Evolutionary conservation across 2,329 filamentous ascomycete genomes (phyloP).

Genomic region (Akanthomyces uredinophilus): DNA sequence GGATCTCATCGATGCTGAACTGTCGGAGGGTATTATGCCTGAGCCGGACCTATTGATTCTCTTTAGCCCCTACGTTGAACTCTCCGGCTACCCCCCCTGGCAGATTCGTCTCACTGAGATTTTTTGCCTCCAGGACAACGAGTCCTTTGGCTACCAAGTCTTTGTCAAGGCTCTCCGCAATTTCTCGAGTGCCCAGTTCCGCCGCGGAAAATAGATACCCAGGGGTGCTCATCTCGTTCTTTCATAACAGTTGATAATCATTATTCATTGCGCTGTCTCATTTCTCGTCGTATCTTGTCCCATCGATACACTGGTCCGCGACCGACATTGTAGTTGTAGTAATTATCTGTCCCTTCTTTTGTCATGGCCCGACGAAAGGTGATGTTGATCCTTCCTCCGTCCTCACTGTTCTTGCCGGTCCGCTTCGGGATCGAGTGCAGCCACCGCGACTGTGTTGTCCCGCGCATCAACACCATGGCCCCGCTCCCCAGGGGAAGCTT

Average conservation of each 20-base stretch:
- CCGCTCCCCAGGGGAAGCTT: slow-evolving; percentile 57
- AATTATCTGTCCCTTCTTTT: slow-evolving; percentile 71
- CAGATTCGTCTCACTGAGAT: slow-evolving; percentile 94
- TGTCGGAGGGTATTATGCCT: slow-evolving; percentile 71
- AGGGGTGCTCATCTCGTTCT: slow-evolving; percentile 14
- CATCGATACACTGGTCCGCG: slow-evolving; percentile 63
- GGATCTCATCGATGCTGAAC: slow-evolving; percentile 84
- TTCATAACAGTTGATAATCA: background rate
- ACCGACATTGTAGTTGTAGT: slow-evolving; percentile 80
- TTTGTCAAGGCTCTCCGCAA: slow-evolving; percentile 81
- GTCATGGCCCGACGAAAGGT: slow-evolving; percentile 70
- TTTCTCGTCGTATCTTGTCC: slow-evolving; percentile 51
- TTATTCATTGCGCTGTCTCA: slow-evolving; percentile 34
- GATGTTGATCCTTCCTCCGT: slow-evolving; percentile 67
- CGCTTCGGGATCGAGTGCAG: slow-evolving; percentile 74
- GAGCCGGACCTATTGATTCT: slow-evolving; percentile 88
- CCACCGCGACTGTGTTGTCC: slow-evolving; percentile 70
- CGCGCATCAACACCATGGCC: slow-evolving; percentile 76
- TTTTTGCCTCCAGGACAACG: slow-evolving; percentile 70
- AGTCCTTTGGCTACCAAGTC: slow-evolving; percentile 86
- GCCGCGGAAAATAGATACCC: slow-evolving; percentile 59
- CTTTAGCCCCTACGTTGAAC: slow-evolving; percentile 76
- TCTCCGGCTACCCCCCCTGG: slow-evolving; percentile 95
- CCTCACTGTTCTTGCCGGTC: slow-evolving; percentile 56
- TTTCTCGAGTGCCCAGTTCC: slow-evolving; percentile 83